Evolutionary conservation across 257 asterid genomes (phyloP).

Genomic region (Solanum piurae): DNA sequence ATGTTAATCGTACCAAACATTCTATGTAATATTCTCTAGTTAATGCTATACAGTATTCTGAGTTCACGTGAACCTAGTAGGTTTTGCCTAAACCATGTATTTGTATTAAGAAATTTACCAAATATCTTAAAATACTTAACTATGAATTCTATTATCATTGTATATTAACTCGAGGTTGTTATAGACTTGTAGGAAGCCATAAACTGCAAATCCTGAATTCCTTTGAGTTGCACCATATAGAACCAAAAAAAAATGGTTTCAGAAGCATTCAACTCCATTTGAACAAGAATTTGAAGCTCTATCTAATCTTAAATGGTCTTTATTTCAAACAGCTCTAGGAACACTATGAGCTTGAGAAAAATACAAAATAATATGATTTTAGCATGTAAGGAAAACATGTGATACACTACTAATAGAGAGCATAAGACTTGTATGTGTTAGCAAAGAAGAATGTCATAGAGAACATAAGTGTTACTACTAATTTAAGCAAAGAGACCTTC

Average conservation of each 20-base stretch:
- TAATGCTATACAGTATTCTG: not conserved
- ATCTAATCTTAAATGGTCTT: not conserved
- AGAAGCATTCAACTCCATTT: not conserved
- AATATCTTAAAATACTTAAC: not conserved
- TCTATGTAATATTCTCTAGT: not conserved
- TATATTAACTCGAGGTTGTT: not conserved
- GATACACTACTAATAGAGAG: not conserved
- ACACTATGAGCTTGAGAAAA: conserved; percentile 6
- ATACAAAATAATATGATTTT: conserved; percentile 9
- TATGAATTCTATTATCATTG: not conserved
- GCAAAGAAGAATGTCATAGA: conserved; percentile 29
- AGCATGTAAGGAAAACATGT: not conserved
- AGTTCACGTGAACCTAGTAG: not conserved
- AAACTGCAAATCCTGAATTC: not conserved
- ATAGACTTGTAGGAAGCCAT: not conserved
- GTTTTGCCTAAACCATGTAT: not conserved
- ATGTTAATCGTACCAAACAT: not conserved
- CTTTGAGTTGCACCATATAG: not conserved
- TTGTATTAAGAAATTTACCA: not conserved
- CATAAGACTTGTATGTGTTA: conserved; percentile 8
- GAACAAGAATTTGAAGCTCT: not conserved
- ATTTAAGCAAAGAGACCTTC: conserved; percentile 26
- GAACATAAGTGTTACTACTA: conserved; percentile 25
- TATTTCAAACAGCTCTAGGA: conserved; percentile 7
- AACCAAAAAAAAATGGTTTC: not conserved